These are phyloP conservation scores for Rhazya stricta DNA, from an alignment of 257 asterid genomes.

Conservation along the genomic window DNA sequence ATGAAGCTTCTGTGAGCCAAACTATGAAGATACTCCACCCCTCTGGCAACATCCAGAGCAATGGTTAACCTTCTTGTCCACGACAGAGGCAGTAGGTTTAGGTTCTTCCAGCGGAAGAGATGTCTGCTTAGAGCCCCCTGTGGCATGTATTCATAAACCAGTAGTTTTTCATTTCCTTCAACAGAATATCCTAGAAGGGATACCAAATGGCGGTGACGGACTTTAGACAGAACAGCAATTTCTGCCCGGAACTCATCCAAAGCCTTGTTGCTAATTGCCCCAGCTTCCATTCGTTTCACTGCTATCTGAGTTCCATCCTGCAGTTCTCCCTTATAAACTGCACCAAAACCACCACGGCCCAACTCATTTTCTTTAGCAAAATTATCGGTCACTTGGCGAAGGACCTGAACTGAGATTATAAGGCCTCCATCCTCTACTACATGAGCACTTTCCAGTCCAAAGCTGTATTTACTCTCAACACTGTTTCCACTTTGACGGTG, in stretches of 20 bases:
- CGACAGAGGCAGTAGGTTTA: constrained; percentile 51
- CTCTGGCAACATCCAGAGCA: constrained; percentile 79
- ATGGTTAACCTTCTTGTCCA: constrained; percentile 60
- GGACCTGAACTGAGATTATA: constrained; percentile 40
- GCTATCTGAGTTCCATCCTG: constrained; percentile 59
- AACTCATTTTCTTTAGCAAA: constrained; percentile 62
- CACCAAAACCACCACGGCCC: constrained; percentile 83
- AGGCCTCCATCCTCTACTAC: constrained; percentile 39
- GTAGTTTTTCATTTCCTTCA: constrained; percentile 62
- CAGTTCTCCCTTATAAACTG: constrained; percentile 60
- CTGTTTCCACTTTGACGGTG: constrained; percentile 22
- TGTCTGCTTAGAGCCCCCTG: constrained; percentile 74
- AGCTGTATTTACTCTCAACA: constrained; percentile 20
- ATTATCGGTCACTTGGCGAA: constrained; percentile 47
- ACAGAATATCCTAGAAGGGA: constrained; percentile 60
- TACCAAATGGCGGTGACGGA: constrained; percentile 72
- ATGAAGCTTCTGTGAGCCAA: constrained; percentile 68
- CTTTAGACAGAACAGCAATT: constrained; percentile 68
- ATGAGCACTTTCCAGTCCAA: constrained; percentile 26
- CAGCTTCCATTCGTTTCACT: constrained; percentile 71
- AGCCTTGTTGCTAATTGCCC: constrained; percentile 39
- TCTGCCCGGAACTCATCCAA: constrained; percentile 72
- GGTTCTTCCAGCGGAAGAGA: constrained; percentile 60
- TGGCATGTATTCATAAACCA: constrained; percentile 76
- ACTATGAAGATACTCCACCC: constrained; percentile 70